Percentiles rank a stretch among this genome's conserved stretches.
These are phyloP conservation scores for Cantharellus cinnabarinus DNA, from an alignment of 768 basidiomycete species.

Conservation along the genomic window DNA sequence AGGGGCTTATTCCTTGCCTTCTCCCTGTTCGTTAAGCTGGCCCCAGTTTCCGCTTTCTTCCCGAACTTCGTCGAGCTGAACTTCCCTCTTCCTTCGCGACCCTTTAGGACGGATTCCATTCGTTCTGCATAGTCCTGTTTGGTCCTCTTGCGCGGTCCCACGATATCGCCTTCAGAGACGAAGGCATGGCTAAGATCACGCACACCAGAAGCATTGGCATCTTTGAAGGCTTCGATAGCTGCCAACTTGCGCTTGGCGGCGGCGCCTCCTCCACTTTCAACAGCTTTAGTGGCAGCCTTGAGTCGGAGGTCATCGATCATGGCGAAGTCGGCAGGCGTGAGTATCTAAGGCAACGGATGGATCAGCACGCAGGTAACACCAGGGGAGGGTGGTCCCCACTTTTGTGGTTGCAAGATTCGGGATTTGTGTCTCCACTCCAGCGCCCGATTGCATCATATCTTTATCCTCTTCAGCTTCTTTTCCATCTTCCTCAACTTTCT, in stretches of 20 bases:
- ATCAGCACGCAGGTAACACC: constrained; percentile 1
- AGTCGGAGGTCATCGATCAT: constrained; percentile 74
- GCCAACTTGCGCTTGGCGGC: constrained; percentile 78
- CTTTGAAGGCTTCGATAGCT: constrained; percentile 51
- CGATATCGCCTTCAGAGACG: constrained; percentile 77
- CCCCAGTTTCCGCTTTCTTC: constrained; percentile 60
- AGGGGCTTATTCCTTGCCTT: constrained; percentile 88
- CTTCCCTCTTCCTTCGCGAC: constrained; percentile 87
- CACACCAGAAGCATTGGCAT: constrained; percentile 15
- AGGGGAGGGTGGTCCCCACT: constrained; percentile 18
- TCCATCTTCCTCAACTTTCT: constrained; percentile 10
- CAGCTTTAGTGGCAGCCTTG: constrained; percentile 50
- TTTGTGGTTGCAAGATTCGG: constrained; percentile 68
- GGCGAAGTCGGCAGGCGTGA: constrained; percentile 93
- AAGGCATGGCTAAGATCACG: constrained; percentile 27
- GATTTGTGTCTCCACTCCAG: constrained; percentile 17
- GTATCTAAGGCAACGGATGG: constrained; percentile 34
- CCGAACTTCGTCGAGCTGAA: constrained; percentile 83
- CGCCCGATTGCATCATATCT: constrained; percentile 9
- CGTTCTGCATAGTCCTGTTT: constrained; percentile 91
- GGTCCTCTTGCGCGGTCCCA: constrained; percentile 81
- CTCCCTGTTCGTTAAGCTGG: constrained; percentile 79
- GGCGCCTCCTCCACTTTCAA: constrained; percentile 47
- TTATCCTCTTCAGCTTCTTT: constrained; percentile 4
- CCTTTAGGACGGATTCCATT: constrained; percentile 77